Percentiles rank a stretch among this genome's conserved stretches.
These are phyloP conservation scores for Penicillium sclerotiorum DNA, from an alignment of 2,329 filamentous ascomycete genomes.

Conservation along the genomic window DNA sequence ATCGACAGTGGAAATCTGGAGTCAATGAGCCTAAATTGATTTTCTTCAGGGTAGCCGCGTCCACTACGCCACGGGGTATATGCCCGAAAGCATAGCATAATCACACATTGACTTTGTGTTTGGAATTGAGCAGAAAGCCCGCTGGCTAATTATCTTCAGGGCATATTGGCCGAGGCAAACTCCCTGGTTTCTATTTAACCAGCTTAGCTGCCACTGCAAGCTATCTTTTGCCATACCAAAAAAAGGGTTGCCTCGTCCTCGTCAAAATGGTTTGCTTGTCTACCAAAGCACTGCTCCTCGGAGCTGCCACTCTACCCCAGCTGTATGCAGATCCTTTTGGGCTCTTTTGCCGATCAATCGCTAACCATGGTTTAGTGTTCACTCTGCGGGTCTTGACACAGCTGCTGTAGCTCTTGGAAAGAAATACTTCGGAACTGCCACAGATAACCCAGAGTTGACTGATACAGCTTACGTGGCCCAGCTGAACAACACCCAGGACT, in stretches of 20 bases:
- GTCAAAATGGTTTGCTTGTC: constrained; percentile 25
- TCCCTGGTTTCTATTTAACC: neutral
- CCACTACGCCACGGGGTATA: constrained; percentile 21
- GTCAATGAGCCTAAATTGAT: neutral
- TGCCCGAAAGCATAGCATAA: constrained; percentile 11
- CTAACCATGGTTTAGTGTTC: constrained; percentile 10
- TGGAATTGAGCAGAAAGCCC: neutral
- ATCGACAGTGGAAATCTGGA: neutral
- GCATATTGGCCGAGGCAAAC: neutral
- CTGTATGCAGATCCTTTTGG: constrained; percentile 15
- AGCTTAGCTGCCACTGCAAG: neutral
- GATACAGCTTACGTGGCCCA: constrained; percentile 60
- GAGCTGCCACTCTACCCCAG: constrained; percentile 24
- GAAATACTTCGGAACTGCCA: constrained; percentile 60
- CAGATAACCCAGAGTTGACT: constrained; percentile 57
- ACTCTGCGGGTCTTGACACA: constrained; percentile 28
- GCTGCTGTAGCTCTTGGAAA: constrained; percentile 58
- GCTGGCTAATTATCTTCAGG: neutral
- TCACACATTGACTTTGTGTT: neutral
- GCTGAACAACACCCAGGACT: constrained; percentile 62
- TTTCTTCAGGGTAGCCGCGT: constrained; percentile 18
- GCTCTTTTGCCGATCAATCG: neutral
- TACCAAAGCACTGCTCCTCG: constrained; percentile 22
- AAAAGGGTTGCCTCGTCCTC: neutral
- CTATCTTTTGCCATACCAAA: neutral